Percentiles rank a stretch among this genome's conserved stretches.
Conservation (phyloP, 2,329 filamentous ascomycete genomes). For the Trichoderma sp. region DNA sequence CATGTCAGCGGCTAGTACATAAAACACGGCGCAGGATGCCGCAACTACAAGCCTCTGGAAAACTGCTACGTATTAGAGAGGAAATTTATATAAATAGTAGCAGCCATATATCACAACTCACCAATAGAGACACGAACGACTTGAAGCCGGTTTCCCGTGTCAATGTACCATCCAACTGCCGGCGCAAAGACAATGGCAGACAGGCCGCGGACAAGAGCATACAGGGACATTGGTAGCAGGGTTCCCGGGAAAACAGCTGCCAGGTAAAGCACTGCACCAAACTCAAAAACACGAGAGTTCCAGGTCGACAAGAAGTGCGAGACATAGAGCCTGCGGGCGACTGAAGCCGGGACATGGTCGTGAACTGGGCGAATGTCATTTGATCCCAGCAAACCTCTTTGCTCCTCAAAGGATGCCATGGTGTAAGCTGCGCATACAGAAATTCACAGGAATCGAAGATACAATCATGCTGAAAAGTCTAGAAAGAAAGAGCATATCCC, state of each 20-base stretch:
- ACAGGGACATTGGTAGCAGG: slow-evolving; percentile 64
- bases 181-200: slow-evolving; percentile 58
- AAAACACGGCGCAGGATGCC: slow-evolving; percentile 46
- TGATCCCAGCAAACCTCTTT: not conserved
- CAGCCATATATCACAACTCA: slow-evolving; percentile 16
- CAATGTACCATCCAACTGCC: slow-evolving; percentile 57
- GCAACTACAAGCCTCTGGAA: slow-evolving; percentile 45
- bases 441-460: not conserved
- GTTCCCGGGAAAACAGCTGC: slow-evolving; percentile 55
- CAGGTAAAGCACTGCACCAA: slow-evolving; percentile 58
- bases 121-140: slow-evolving; percentile 51
- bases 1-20: slow-evolving; percentile 24
- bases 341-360: not conserved
- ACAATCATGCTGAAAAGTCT: not conserved
- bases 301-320: slow-evolving; percentile 62
- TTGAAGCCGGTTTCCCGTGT: slow-evolving; percentile 48
- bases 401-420: not conserved
- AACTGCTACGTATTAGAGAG: slow-evolving; percentile 23
- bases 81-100: not conserved
- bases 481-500: not conserved
- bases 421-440: not conserved
- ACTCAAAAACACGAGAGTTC: slow-evolving; percentile 64
- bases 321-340: slow-evolving; percentile 44
- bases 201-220: slow-evolving; percentile 59
- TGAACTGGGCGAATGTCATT: not conserved